These are phyloP conservation scores for Porphyrellus cyaneotinctus DNA, from an alignment of 768 basidiomycete species.

Conservation along the genomic window DNA sequence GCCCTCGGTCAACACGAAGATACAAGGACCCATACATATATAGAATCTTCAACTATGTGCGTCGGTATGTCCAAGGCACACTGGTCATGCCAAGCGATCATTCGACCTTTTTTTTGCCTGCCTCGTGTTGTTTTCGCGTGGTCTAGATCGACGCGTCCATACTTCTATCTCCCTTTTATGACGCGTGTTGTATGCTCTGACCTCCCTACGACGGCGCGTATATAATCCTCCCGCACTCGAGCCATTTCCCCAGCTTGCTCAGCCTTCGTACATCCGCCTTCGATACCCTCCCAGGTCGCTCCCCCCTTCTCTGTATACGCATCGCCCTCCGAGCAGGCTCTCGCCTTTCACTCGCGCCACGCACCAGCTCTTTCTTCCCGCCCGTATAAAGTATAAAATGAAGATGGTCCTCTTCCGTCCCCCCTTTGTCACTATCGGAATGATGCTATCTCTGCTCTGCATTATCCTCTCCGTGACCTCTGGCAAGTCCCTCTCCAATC, in stretches of 20 bases:
- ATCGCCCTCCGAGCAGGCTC: slow-evolving; percentile 10
- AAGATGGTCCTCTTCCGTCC: slow-evolving; percentile 24
- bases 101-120: not conserved
- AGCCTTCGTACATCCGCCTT: not conserved
- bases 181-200: slow-evolving; percentile 10
- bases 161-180: slow-evolving; percentile 14
- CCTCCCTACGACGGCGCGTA: not conserved
- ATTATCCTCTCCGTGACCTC: slow-evolving; percentile 4
- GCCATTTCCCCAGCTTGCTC: not conserved
- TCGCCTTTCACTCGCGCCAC: slow-evolving; percentile 1
- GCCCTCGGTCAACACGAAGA: not conserved
- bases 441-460: slow-evolving; percentile 11
- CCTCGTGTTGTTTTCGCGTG: not conserved
- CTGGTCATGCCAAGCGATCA: not conserved
- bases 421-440: slow-evolving; percentile 8
- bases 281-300: not conserved
- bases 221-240: not conserved
- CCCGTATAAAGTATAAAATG: slow-evolving; percentile 1
- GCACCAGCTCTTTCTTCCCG: not conserved
- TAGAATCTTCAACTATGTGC: not conserved
- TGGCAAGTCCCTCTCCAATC: slow-evolving; percentile 7
- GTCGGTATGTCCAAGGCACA: too few species aligned
- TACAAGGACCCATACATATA: slow-evolving; percentile 10
- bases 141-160: not conserved
- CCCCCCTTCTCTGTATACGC: too few species aligned